phyloP scores from a whole-genome alignment of 192 early-diverging fungal species.

The Linnemannia exigua region DNA sequence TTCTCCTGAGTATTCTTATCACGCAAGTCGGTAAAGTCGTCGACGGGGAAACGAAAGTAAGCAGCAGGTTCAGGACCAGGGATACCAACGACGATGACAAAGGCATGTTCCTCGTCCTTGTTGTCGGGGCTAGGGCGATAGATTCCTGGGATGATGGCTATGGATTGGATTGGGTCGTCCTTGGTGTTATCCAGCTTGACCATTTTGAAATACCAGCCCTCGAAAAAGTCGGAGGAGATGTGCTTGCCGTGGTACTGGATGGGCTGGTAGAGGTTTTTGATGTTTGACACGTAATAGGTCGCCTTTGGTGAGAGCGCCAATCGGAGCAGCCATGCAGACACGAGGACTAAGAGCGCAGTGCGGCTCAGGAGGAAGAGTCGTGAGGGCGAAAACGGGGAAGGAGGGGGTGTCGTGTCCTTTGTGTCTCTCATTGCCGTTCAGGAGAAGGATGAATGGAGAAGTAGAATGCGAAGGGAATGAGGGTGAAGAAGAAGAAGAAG shows the following conservation, averaged over 20 bases:
- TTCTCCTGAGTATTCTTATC: background rate
- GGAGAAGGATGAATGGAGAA: background rate
- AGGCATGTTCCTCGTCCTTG: conserved; percentile 52
- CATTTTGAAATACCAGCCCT: conserved; percentile 65
- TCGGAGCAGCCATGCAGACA: conserved; percentile 19
- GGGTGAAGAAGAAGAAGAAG: background rate
- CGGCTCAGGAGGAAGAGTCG: background rate
- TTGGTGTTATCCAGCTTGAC: conserved; percentile 18
- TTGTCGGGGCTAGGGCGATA: conserved; percentile 29
- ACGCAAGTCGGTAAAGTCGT: conserved; percentile 47
- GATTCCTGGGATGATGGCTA: conserved; percentile 61
- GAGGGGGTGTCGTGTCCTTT: background rate
- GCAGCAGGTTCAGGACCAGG: conserved; percentile 29
- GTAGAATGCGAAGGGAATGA: background rate
- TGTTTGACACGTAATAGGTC: conserved; percentile 36
- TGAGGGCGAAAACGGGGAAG: background rate
- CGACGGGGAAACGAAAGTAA: conserved; percentile 58
- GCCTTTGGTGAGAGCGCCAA: conserved; percentile 5
- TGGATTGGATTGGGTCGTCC: conserved; percentile 13
- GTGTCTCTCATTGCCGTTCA: background rate
- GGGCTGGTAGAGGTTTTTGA: conserved; percentile 33
- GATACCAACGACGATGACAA: conserved; percentile 52
- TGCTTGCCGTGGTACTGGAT: conserved; percentile 51
- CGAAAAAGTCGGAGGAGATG: conserved; percentile 54
- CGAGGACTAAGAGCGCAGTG: conserved; percentile 19